These are phyloP conservation scores for Calonectria pseudoreteaudii DNA, from an alignment of 2,329 filamentous ascomycete genomes.

Conservation along the genomic window DNA sequence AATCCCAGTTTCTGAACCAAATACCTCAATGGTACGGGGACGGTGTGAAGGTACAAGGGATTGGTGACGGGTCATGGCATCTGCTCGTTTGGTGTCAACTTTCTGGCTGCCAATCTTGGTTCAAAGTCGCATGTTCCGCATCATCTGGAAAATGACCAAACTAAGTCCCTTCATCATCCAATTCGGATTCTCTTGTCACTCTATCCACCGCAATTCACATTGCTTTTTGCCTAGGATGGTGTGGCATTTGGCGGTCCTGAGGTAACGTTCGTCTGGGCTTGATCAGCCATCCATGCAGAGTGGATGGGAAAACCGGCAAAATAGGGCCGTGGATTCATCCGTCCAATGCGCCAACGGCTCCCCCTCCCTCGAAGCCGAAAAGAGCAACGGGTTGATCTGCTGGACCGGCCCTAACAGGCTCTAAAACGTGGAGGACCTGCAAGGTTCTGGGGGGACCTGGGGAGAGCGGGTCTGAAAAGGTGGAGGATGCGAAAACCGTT, in stretches of 20 bases:
- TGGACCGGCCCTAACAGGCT: slow-evolving; percentile 10
- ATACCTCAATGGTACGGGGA: not conserved
- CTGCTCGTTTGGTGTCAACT: not conserved
- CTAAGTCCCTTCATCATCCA: not conserved
- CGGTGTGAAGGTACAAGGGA: not conserved
- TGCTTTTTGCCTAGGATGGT: not conserved
- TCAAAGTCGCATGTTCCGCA: not conserved
- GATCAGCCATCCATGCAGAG: slow-evolving; percentile 28
- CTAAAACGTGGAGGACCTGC: slow-evolving; percentile 35
- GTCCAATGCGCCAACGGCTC: slow-evolving; percentile 27
- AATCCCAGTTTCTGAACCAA: not conserved
- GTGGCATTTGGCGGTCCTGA: slow-evolving; percentile 4
- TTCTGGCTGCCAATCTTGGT: not conserved
- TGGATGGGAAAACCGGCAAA: slow-evolving; percentile 43
- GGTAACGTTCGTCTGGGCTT: not conserved
- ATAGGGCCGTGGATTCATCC: slow-evolving; percentile 40
- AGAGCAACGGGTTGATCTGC: slow-evolving; percentile 27
- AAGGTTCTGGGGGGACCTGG: slow-evolving; percentile 25
- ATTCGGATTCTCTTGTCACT: not conserved
- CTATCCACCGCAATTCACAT: not conserved
- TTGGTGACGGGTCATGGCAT: not conserved
- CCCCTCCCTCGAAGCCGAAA: slow-evolving; percentile 26
- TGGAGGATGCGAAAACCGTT: not conserved
- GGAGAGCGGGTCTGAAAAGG: slow-evolving; percentile 24
- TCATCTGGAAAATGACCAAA: not conserved